Base-by-base conservation (phyloP, 1,139 yeast genomes). In the Ogataea hybrid region DNA sequence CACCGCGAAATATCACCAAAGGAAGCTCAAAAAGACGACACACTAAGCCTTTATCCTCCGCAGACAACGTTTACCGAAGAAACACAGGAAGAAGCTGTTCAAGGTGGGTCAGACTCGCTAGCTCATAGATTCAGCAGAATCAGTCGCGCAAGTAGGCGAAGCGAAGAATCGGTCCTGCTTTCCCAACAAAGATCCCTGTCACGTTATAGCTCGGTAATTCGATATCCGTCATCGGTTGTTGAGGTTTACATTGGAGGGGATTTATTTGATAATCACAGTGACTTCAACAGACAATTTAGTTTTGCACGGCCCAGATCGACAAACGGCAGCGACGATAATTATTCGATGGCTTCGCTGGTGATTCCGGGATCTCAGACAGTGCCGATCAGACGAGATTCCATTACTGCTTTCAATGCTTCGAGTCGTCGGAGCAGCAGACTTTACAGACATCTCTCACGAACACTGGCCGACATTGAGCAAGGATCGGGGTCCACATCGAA, bases 371-470 rank as follows among this genome's bases (percentile, higher is more conserved):
- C 43, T 1, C 43, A 39, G 4, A 39, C 41, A 7, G 44, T 54
- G n/a, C 53, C 56, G 3, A 53, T 55, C 8, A 36, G 54, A 23
- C 37, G 52, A 33, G 59, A 55, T 25, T 43, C 51, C 9, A 11
- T 36, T 17, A 10, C 32, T 28, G 38, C 39, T 14, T 16, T 27
- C 2, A 17, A 15, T 10, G 29, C 35, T 12, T 28, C 27, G 11
- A 39, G 47, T 23, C 25, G 32, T n/a, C 22, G 43, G 7, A 31
- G 37, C 12, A 31, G 40, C 27, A 39, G 41, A 23, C 32, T 20
- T n/a, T 28, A 35, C 31, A 32, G 43, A n/a, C 27, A 32, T 12
- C 18, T 35, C 7, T 23, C 45, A 3, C 28, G 37, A 20, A 37
- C 43, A 21, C 23, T 37, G 12, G 29, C 25, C n/a, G 21, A 23